phyloP scores from a whole-genome alignment of 2,329 filamentous ascomycete genomes.

The Macrophomina phaseolina region DNA sequence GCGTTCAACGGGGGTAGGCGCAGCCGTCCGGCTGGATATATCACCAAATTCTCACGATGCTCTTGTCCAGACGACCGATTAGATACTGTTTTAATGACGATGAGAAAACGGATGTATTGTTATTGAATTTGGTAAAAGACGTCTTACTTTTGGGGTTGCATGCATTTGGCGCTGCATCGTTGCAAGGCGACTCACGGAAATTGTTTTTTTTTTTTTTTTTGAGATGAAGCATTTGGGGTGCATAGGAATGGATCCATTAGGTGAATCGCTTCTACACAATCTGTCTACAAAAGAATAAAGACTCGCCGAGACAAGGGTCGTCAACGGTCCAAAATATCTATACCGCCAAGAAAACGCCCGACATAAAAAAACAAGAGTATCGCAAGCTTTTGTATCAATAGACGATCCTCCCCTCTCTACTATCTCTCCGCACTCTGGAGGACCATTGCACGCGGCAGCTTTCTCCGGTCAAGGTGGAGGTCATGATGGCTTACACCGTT shows the following conservation, averaged over 20 bases:
- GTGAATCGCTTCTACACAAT: constrained; percentile 1
- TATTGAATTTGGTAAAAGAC: no score
- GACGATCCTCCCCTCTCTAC: not conserved
- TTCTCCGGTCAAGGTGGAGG: constrained; percentile 45
- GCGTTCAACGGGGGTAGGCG: no score
- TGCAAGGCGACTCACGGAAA: no score
- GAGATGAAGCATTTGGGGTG: no score
- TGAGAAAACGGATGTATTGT: no score
- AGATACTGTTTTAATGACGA: no score
- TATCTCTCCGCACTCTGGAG: constrained; percentile 31
- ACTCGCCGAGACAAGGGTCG: not conserved
- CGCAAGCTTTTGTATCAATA: constrained; percentile 8
- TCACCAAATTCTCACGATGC: no score
- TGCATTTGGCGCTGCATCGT: no score
- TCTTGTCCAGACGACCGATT: no score
- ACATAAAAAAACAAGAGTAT: not conserved
- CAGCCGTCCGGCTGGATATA: no score
- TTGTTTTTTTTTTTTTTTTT: no score
- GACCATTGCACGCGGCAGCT: constrained; percentile 39
- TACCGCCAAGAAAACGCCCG: not conserved
- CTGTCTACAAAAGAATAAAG: constrained; percentile 3
- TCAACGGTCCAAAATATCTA: constrained; percentile 3
- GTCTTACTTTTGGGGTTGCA: no score
- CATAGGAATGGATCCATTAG: not conserved
- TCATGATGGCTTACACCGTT: constrained; percentile 44